phyloP scores from a whole-genome alignment of 345 rosid species.

The Iberis pinnata region DNA sequence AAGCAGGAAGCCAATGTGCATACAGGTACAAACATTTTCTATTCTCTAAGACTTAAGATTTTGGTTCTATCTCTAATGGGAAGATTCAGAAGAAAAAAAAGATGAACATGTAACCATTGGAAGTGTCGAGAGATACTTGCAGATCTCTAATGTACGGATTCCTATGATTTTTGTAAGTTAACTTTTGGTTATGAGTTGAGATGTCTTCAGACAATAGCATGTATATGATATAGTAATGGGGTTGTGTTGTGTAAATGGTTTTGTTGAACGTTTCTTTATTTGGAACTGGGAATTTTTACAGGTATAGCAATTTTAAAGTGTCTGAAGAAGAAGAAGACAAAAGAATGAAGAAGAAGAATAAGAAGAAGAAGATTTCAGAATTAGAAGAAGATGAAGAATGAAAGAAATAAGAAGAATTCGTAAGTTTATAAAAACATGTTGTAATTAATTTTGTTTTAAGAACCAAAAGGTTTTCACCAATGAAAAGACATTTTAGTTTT shows the following conservation, averaged over 20 bases:
- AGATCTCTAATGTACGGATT: constrained; percentile 75
- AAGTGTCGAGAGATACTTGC: constrained; percentile 58
- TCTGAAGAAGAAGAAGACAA: too few relatives aligned
- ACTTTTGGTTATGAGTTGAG: not conserved
- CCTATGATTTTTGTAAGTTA: constrained; percentile 75
- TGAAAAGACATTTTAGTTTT: too few relatives aligned
- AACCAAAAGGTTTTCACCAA: too few relatives aligned
- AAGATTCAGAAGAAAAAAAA: constrained; percentile 34
- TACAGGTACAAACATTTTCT: constrained; percentile 50
- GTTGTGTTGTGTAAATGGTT: constrained; percentile 54
- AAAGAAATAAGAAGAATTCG: too few relatives aligned
- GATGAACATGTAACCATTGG: constrained; percentile 35
- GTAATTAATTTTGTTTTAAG: too few relatives aligned
- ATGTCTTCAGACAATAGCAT: not conserved
- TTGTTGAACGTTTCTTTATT: constrained; percentile 91
- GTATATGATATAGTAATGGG: constrained; percentile 8
- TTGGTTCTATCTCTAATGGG: not conserved
- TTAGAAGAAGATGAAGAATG: too few relatives aligned
- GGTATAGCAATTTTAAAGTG: constrained; percentile 99
- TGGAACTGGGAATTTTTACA: constrained; percentile 94
- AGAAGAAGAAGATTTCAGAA: too few relatives aligned
- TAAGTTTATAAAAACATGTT: too few relatives aligned
- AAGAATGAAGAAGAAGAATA: too few relatives aligned
- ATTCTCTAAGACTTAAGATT: not conserved
- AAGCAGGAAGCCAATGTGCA: constrained; percentile 36